Percentiles rank a stretch among this genome's conserved stretches.
phyloP scores from a whole-genome alignment of 2,329 filamentous ascomycete species.

The Raffaelea albimanens region DNA sequence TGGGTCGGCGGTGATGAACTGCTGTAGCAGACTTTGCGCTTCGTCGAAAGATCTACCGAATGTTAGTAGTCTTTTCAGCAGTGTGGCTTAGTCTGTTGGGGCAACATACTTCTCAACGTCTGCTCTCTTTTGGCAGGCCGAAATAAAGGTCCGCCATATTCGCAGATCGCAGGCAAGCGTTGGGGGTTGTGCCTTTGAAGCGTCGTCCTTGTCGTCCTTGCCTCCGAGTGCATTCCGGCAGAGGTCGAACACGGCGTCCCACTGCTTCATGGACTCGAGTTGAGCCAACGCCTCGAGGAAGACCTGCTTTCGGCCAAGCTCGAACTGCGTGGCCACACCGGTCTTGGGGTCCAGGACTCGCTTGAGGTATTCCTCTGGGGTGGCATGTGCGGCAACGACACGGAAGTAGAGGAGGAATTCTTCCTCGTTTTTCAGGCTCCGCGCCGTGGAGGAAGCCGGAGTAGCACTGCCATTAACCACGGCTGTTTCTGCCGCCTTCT shows the following conservation, averaged over 20 bases:
- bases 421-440: slow-evolving; percentile 35
- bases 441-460: neutral
- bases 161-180: slow-evolving; percentile 35
- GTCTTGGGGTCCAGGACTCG: slow-evolving; percentile 28
- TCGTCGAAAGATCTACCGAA: slow-evolving; percentile 17
- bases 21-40: slow-evolving; percentile 18
- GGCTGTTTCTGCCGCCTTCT: slow-evolving; percentile 29
- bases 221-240: slow-evolving; percentile 33
- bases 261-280: slow-evolving; percentile 28
- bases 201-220: slow-evolving; percentile 21
- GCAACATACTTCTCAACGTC: slow-evolving; percentile 16
- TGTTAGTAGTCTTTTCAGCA: no score
- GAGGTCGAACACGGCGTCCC: slow-evolving; percentile 31
- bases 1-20: slow-evolving; percentile 17
- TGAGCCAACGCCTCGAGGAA: slow-evolving; percentile 30
- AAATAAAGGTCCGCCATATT: slow-evolving; percentile 24
- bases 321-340: slow-evolving; percentile 33
- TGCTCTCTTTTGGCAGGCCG: slow-evolving; percentile 19
- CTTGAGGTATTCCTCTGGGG: slow-evolving; percentile 29
- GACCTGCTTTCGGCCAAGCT: slow-evolving; percentile 35
- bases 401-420: slow-evolving; percentile 41
- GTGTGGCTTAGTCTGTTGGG: no score
- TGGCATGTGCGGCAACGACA: slow-evolving; percentile 33
- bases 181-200: slow-evolving; percentile 17
- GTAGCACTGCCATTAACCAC: slow-evolving; percentile 25